Conservation (phyloP, 116 monocot genomes). For the Iris pallida region DNA sequence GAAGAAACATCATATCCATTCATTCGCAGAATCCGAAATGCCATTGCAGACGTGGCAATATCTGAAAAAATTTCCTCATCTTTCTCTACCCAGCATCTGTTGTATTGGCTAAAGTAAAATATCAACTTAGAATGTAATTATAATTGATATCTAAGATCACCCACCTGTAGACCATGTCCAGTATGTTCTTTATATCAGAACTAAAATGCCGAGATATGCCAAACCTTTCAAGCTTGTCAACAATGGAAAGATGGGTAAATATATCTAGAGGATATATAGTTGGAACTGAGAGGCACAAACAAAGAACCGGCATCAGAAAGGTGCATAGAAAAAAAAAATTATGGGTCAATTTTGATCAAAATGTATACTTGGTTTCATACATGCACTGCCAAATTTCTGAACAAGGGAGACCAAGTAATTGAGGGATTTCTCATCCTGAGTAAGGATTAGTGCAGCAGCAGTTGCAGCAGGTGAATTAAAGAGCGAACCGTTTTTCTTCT, state of each 20-base stretch:
- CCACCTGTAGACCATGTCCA: conserved; percentile 73
- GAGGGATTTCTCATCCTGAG: conserved; percentile 47
- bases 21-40: conserved; percentile 78
- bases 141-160: not conserved
- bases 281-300: conserved; percentile 47
- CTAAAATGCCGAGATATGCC: conserved; percentile 59
- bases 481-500: conserved; percentile 75
- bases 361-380: conserved; percentile 27
- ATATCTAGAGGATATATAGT: conserved; percentile 48
- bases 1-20: conserved; percentile 70
- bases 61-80: conserved; percentile 68
- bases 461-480: conserved; percentile 86
- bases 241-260: conserved; percentile 37
- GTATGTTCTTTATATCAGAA: conserved; percentile 48
- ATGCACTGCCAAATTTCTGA: conserved; percentile 54
- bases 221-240: conserved; percentile 64
- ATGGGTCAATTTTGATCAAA: too few relatives aligned
- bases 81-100: conserved; percentile 68
- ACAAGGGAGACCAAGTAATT: conserved; percentile 52
- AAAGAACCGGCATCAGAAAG: not conserved
- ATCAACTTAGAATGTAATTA: conserved; percentile 1
- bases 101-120: conserved; percentile 21
- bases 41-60: conserved; percentile 54
- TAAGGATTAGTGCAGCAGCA: conserved; percentile 47
- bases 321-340: not conserved